Evolutionary conservation across 345 rosid species (phyloP).

Genomic region (Punica granatum): DNA sequence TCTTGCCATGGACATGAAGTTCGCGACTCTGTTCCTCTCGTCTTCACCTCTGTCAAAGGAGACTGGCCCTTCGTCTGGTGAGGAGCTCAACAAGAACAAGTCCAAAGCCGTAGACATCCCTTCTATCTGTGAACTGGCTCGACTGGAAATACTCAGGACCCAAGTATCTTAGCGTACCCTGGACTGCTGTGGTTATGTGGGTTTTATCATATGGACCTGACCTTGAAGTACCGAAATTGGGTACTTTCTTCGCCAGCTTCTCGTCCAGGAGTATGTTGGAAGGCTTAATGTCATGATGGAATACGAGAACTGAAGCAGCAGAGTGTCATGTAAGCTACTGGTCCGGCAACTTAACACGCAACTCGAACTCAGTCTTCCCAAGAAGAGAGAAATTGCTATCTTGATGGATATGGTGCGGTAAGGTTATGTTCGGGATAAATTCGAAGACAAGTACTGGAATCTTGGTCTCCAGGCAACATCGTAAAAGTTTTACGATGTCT

Average conservation of each 20-base stretch:
- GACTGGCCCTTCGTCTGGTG: conserved; percentile 9
- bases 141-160: conserved; percentile 20
- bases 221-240: conserved; percentile 15
- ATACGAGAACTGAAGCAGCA: conserved; percentile 21
- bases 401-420: conserved; percentile 12
- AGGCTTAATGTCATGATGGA: conserved; percentile 28
- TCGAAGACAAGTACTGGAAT: conserved; percentile 19
- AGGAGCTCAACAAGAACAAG: conserved; percentile 14
- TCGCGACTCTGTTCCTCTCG: conserved; percentile 3
- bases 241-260: conserved; percentile 10
- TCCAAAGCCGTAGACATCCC: conserved; percentile 17
- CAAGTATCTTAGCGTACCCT: conserved; percentile 13
- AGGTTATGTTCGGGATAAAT: conserved; percentile 21
- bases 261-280: conserved; percentile 26
- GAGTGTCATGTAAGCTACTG: conserved; percentile 23
- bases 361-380: conserved; percentile 22
- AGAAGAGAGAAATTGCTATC: conserved; percentile 4
- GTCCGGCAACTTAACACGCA: conserved; percentile 26
- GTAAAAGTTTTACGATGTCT: conserved; percentile 19
- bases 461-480: conserved; percentile 20
- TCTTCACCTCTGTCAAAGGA: conserved; percentile 6
- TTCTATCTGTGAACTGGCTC: conserved; percentile 13
- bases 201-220: conserved; percentile 12
- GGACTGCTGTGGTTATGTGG: conserved; percentile 15
- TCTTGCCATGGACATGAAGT: neutral